phyloP scores from a whole-genome alignment of 257 asterid genomes.

The Gentiana macrophylla region DNA sequence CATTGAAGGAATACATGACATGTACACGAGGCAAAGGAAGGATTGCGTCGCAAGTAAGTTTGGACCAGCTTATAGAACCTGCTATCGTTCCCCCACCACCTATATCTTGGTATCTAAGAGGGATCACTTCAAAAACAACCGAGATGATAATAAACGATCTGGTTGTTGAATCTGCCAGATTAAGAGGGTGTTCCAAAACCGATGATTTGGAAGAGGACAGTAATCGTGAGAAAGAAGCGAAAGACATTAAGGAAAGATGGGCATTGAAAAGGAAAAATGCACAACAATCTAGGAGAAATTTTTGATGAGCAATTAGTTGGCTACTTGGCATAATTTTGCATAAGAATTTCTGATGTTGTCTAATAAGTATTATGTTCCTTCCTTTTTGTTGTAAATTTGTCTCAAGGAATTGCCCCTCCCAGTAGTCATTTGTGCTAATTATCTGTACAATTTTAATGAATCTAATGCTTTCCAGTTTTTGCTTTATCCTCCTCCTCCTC shows the following conservation, averaged over 20 bases:
- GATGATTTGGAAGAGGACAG: conserved; percentile 12
- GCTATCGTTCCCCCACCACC: conserved; percentile 87
- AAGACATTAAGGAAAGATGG: conserved; percentile 68
- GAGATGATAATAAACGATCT: conserved; percentile 79
- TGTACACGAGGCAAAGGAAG: conserved; percentile 78
- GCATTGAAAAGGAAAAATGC: conserved; percentile 41
- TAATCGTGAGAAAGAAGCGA: conserved; percentile 14
- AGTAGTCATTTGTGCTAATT: too few relatives aligned
- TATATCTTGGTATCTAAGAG: conserved; percentile 87
- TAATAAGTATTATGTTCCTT: not conserved
- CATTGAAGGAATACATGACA: conserved; percentile 38
- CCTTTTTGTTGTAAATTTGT: not conserved
- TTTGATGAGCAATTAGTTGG: conserved; percentile 6
- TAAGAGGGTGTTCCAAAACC: conserved; percentile 24
- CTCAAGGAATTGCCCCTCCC: too few relatives aligned
- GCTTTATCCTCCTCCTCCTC: too few relatives aligned
- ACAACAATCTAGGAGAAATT: conserved; percentile 33
- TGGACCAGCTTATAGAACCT: conserved; percentile 81
- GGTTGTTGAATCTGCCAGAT: conserved; percentile 65
- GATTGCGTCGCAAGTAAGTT: conserved; percentile 54
- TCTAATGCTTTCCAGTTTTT: too few relatives aligned
- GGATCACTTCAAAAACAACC: conserved; percentile 67
- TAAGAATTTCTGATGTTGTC: not conserved
- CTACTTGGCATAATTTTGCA: not conserved
- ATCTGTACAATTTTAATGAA: too few relatives aligned